Evolutionary conservation across 805 yeast species (phyloP).

Genomic region (Wickerhamiella alocasiicola): DNA sequence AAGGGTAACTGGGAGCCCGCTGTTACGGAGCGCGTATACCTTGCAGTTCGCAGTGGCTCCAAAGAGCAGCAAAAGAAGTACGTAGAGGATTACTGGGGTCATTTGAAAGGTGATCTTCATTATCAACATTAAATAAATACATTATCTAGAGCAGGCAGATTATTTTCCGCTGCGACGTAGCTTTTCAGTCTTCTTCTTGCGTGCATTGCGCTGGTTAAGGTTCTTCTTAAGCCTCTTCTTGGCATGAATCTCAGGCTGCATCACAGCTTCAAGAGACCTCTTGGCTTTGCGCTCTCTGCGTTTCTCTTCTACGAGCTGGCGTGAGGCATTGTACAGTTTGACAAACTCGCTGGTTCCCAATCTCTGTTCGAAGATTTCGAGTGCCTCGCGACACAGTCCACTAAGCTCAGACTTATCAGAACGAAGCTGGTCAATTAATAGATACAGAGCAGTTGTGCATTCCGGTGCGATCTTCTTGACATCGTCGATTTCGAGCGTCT

Average conservation of each 20-base stretch:
- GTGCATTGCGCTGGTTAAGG: neutral
- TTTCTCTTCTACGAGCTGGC: conserved; percentile 43
- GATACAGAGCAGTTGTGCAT: conserved; percentile 43
- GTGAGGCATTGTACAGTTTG: conserved; percentile 48
- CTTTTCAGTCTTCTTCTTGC: conserved; percentile 5
- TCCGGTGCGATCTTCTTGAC: conserved; percentile 32
- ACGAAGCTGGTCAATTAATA: conserved; percentile 28
- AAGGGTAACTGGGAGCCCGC: conserved; percentile 37
- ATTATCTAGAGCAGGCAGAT: too few species aligned
- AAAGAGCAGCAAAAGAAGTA: conserved; percentile 35
- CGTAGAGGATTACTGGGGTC: conserved; percentile 39
- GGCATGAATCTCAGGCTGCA: conserved; percentile 74
- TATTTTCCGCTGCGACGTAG: conserved; percentile 2
- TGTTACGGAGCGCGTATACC: conserved; percentile 40
- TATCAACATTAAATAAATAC: conserved; percentile 30
- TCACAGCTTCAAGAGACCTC: conserved; percentile 61
- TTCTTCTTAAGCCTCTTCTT: conserved; percentile 36
- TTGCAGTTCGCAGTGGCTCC: conserved; percentile 45
- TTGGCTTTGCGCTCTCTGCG: conserved; percentile 60
- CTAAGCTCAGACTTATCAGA: conserved; percentile 40
- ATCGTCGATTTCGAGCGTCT: conserved; percentile 30
- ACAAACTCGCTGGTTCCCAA: conserved; percentile 64
- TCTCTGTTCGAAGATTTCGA: conserved; percentile 51
- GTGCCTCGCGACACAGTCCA: conserved; percentile 48
- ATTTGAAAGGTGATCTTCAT: conserved; percentile 35